Conservation (phyloP, 2,329 filamentous ascomycete species). For the Elsinoe arachidis region DNA sequence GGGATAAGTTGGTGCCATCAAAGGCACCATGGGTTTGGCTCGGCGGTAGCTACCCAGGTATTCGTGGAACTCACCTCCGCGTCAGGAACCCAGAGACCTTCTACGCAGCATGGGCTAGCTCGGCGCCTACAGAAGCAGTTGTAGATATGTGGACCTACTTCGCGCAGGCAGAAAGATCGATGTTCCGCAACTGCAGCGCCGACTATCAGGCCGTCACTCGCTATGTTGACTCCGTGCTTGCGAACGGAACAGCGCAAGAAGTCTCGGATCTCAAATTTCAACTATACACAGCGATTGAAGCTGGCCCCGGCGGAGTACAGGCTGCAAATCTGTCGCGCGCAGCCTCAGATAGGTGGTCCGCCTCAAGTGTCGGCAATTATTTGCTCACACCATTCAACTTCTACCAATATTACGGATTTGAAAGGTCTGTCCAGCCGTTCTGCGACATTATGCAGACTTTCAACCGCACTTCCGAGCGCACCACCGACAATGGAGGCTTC, state of each 20-base stretch:
- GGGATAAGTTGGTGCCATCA: slow-evolving; percentile 11
- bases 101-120: slow-evolving; percentile 19
- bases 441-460: slow-evolving; percentile 20
- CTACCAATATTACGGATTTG: slow-evolving; percentile 19
- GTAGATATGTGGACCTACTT: slow-evolving; percentile 20
- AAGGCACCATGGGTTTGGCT: slow-evolving; percentile 20
- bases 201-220: slow-evolving; percentile 16
- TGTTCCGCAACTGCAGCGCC: slow-evolving; percentile 18
- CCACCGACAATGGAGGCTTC: slow-evolving; percentile 16
- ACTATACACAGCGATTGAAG: slow-evolving; percentile 15
- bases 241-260: slow-evolving; percentile 16
- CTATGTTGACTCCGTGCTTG: slow-evolving; percentile 17
- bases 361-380: slow-evolving; percentile 14
- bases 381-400: slow-evolving; percentile 14
- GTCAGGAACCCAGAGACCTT: slow-evolving; percentile 20
- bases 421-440: slow-evolving; percentile 16
- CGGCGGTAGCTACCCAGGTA: slow-evolving; percentile 20
- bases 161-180: slow-evolving; percentile 15
- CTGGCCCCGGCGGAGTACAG: slow-evolving; percentile 12
- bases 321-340: slow-evolving; percentile 12
- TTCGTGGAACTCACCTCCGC: slow-evolving; percentile 17
- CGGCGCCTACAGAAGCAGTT: slow-evolving; percentile 17
- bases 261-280: slow-evolving; percentile 16
- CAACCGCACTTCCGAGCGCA: slow-evolving; percentile 14
- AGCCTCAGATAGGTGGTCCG: slow-evolving; percentile 12